Evolutionary conservation across 2,329 filamentous ascomycete species (phyloP).

Genomic region (Bimuria novae-zelandiae): DNA sequence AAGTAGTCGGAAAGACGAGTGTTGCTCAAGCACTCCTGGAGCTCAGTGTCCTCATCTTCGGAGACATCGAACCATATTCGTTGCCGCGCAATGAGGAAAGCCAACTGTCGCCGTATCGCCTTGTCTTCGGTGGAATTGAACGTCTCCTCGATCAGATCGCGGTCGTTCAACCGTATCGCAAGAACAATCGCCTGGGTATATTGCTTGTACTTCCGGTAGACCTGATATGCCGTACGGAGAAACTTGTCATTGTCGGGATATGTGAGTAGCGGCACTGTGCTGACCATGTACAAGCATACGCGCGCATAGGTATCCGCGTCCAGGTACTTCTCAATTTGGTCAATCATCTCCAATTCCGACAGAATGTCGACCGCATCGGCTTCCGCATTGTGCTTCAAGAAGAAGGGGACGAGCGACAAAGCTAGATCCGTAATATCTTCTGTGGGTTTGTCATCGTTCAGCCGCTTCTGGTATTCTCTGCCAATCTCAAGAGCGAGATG

Average conservation of each 20-base stretch:
- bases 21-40: conserved; percentile 85
- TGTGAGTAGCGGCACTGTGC: conserved; percentile 96
- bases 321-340: conserved; percentile 83
- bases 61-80: conserved; percentile 80
- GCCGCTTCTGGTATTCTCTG: conserved; percentile 85
- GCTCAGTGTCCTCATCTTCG: conserved; percentile 72
- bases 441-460: conserved; percentile 81
- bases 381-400: conserved; percentile 96
- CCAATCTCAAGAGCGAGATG: conserved; percentile 96
- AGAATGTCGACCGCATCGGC: conserved; percentile 96
- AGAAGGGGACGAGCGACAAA: conserved; percentile 84
- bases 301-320: conserved; percentile 92
- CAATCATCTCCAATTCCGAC: conserved; percentile 97
- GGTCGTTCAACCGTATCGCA: conserved; percentile 90
- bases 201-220: conserved; percentile 93
- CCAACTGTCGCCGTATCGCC: conserved; percentile 88
- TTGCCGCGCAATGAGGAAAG: conserved; percentile 89
- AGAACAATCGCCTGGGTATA: conserved; percentile 91
- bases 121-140: conserved; percentile 81
- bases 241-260: conserved; percentile 98
- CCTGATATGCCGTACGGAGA: conserved; percentile 86
- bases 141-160: conserved; percentile 78
- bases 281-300: conserved; percentile 95
- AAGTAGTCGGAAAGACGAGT: conserved; percentile 88
- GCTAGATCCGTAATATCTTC: conserved; percentile 86